Conservation (phyloP, 768 basidiomycete species). For the Plicaturopsis crispa region DNA sequence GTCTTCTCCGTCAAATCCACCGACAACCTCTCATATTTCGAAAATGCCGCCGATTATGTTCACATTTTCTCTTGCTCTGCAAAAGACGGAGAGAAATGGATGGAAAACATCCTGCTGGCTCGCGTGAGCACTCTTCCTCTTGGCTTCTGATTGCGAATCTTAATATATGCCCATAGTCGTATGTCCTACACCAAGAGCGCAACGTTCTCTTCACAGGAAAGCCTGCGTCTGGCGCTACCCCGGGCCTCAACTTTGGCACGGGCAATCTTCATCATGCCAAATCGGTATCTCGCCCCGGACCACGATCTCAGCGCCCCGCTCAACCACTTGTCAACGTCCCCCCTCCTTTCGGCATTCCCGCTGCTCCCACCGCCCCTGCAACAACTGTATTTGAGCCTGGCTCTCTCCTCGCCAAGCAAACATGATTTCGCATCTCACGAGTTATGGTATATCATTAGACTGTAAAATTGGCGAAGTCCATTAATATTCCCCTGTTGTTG, state of each 20-base stretch:
- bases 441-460: conserved; percentile 1
- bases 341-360: conserved; percentile 33
- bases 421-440: conserved; percentile 11
- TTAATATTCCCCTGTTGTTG: conserved; percentile 7
- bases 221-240: conserved; percentile 17
- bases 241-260: conserved; percentile 14
- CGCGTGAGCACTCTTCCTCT: conserved; percentile 45
- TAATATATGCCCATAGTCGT: conserved; percentile 45
- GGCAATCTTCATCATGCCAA: too few species aligned
- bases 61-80: conserved; percentile 79
- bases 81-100: conserved; percentile 68
- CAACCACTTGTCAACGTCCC: conserved; percentile 43
- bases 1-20: conserved; percentile 86
- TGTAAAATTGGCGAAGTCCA: conserved; percentile 1
- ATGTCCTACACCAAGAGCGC: conserved; percentile 75
- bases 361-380: conserved; percentile 15
- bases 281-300: conserved; percentile 26
- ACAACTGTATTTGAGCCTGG: conserved; percentile 62
- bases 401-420: conserved; percentile 57
- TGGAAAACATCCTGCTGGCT: conserved; percentile 74
- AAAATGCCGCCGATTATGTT: conserved; percentile 81
- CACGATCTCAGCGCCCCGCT: conserved; percentile 29
- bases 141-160: neutral
- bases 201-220: conserved; percentile 52
- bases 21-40: conserved; percentile 80